Percentiles rank a stretch among this genome's conserved stretches.
Conservation (phyloP, 176 grass and related monocot genomes). For the Paspalum vaginatum region DNA sequence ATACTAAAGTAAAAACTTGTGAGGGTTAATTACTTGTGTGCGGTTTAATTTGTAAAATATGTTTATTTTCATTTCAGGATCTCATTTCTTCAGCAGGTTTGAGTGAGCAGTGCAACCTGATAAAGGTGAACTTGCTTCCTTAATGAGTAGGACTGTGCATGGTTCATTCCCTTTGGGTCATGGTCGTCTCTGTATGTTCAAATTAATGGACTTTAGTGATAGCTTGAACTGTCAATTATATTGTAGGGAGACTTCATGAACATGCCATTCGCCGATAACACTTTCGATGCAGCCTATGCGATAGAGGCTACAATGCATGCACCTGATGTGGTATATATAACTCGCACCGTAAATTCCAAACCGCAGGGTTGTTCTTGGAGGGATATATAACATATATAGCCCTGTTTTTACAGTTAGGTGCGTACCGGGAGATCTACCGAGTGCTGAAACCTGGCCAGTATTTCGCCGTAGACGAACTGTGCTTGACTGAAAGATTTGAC, state of each 20-base stretch:
- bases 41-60: not conserved
- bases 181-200: not conserved
- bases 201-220: too few species aligned
- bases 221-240: not conserved
- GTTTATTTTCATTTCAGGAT: constrained; percentile 61
- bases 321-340: constrained; percentile 58
- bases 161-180: not conserved
- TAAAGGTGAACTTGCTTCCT: constrained; percentile 50
- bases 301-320: constrained; percentile 73
- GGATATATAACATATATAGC: too few species aligned
- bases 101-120: constrained; percentile 50
- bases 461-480: too few species aligned
- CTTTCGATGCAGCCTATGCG: constrained; percentile 61
- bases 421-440: constrained; percentile 48
- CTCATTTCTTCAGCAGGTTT: constrained; percentile 52
- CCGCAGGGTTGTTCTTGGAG: too few species aligned
- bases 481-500: too few species aligned
- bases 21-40: not conserved
- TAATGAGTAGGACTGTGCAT: not conserved
- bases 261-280: constrained; percentile 63
- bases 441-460: constrained; percentile 56
- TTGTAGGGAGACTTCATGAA: constrained; percentile 84
- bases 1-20: not conserved
- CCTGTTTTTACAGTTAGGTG: constrained; percentile 11
- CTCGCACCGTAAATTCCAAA: not conserved